Evolutionary conservation across 2,329 filamentous ascomycete genomes (phyloP), one percentile per base, ranked within the genome.

Genomic region (Elsinoe batatas): DNA sequence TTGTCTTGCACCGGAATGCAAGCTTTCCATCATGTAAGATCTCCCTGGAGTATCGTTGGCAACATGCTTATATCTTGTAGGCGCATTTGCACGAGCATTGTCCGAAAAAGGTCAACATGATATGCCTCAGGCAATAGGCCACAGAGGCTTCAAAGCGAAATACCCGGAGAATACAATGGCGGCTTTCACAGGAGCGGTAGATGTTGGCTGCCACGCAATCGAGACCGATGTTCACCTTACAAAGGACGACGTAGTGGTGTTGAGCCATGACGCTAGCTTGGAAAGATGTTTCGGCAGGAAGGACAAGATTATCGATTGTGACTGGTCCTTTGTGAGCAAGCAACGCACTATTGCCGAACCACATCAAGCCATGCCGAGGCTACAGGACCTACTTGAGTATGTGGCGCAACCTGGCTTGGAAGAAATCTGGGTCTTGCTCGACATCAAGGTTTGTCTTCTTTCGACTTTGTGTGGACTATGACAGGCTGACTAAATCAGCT

Each of bases 151-250:
- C 76, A 91, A 88, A 67, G 82, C 83, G 0, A 77, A 77, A 53
- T 87, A 79, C 62, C 89, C 91, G 0, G 91, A 97, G 70, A 97
- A 97, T 71, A 86, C 87, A 1, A 82, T 96, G 78, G 79, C 76
- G 13, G 86, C 87, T 6, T 94, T 95, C 71, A 74, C 74, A 57
- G 84, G 79, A 26, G 91, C 90, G 1, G 78, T 91, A 2, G 74
- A 81, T 32, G 83, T 82, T 15, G 88, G 88, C 17, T 82, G 87
- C 0, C 81, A 94, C 64, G 91, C 86, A 0, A 74, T 97, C 26
- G 91, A 97, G 73, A 94, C 89, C 15, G 91, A 97, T 64, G 71
- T 96, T 7, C 91, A 94, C 67, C 71, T 96, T 33, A 84, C 88
- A 12, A 82, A 79, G 59, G 91, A 97, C 65, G 84, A 85, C 5